Evolutionary conservation across 2,329 filamentous ascomycete genomes (phyloP).

Genomic region (Cordyceps javanica): DNA sequence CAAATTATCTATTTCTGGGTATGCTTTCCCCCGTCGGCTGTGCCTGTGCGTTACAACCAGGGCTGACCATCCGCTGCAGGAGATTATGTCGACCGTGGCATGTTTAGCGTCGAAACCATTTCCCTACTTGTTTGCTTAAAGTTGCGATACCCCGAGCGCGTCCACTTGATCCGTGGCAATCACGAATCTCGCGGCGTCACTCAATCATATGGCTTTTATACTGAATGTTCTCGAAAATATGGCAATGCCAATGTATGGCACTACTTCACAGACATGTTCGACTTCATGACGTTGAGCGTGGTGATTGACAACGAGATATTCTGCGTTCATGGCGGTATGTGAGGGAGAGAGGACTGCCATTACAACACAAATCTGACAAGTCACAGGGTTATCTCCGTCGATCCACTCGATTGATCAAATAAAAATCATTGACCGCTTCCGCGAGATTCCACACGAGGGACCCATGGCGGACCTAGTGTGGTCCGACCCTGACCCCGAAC

Average conservation of each 20-base stretch:
- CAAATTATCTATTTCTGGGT: constrained; percentile 99
- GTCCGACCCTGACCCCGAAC: constrained; percentile 96
- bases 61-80: constrained; percentile 43
- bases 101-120: constrained; percentile 98
- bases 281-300: constrained; percentile 94
- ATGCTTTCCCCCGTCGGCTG: constrained; percentile 25
- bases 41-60: neutral
- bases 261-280: constrained; percentile 97
- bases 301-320: constrained; percentile 99
- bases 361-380: neutral
- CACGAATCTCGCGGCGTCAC: constrained; percentile 99
- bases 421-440: constrained; percentile 98
- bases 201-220: constrained; percentile 98
- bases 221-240: constrained; percentile 97
- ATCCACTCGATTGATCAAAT: constrained; percentile 99
- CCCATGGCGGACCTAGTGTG: constrained; percentile 99
- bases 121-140: constrained; percentile 94
- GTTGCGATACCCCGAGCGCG: constrained; percentile 95
- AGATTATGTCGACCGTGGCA: constrained; percentile 97
- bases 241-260: constrained; percentile 99
- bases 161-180: constrained; percentile 97
- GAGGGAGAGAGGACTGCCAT: neutral
- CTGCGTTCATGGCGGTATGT: constrained; percentile 82
- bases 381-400: constrained; percentile 67
- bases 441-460: constrained; percentile 96